Percentiles rank a stretch among this genome's conserved stretches.
phyloP scores from a whole-genome alignment of 2,329 filamentous ascomycete species.

The Aspergillus glaucus region DNA sequence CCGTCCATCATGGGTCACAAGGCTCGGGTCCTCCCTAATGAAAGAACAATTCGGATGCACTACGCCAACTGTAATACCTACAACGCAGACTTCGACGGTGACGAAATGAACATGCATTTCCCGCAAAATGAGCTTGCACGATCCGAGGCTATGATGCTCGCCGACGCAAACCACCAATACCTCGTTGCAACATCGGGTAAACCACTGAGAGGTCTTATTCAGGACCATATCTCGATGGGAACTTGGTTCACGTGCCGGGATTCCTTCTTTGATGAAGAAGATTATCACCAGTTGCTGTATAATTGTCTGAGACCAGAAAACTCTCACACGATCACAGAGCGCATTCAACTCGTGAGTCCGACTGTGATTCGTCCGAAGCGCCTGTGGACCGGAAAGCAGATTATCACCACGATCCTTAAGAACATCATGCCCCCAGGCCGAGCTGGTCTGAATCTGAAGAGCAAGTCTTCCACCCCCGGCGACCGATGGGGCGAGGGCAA shows the following conservation, averaged over 20 bases:
- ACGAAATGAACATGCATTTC: constrained; percentile 99
- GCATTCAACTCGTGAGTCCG: constrained; percentile 73
- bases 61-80: constrained; percentile 99
- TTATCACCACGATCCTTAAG: constrained; percentile 85
- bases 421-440: constrained; percentile 78
- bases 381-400: constrained; percentile 93
- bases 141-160: constrained; percentile 85
- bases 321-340: constrained; percentile 75
- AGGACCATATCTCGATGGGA: constrained; percentile 95
- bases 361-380: constrained; percentile 73
- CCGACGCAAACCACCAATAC: constrained; percentile 96
- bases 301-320: constrained; percentile 82
- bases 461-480: constrained; percentile 70
- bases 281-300: constrained; percentile 94
- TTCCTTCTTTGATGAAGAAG: constrained; percentile 77
- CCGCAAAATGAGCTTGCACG: constrained; percentile 93
- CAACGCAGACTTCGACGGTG: constrained; percentile 98
- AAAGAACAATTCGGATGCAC: constrained; percentile 98
- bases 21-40: constrained; percentile 82
- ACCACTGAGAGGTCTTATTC: constrained; percentile 89
- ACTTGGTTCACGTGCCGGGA: constrained; percentile 87
- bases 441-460: constrained; percentile 69
- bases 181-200: constrained; percentile 90
- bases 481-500: constrained; percentile 65
- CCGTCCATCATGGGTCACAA: constrained; percentile 98